Base-by-base conservation (phyloP, 768 basidiomycete genomes). In the Strobilomyces dryophilus region DNA sequence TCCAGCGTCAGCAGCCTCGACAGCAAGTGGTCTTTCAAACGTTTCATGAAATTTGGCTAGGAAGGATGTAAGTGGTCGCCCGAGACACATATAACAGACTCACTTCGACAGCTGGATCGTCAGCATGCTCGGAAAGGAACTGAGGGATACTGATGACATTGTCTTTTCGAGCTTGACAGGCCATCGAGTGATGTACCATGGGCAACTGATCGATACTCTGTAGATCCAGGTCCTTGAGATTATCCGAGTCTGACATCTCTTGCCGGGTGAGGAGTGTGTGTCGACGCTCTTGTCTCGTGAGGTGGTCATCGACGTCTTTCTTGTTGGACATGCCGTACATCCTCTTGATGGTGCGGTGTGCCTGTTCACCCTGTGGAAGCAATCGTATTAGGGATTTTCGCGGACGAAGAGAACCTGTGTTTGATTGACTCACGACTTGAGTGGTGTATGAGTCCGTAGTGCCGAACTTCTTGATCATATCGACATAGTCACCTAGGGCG, bases 241-340 rank as follows among this genome's bases (percentile, higher is more conserved):
- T 24, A 2, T 24, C 24, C 24, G 24, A 10, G 14, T 34, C 32
- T 5, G 32, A 9, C 14, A 34, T 9, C 32, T 9, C 45, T 26
- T 56, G 55, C 14, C 39, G 2, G 34, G 32, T 49, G n/a, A 56
- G 14, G n/a, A 49, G 39, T 2, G 55, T 54, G 20, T 11, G 2
- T 3, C 4, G 9, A 4, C 11, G 24, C 20, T 56, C 47, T 18
- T 47, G 35, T 12, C 26, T 47, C 5, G 26, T 11, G 5, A 47
- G 27, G 26, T 47, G 47, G 2, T 37, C n/a, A 0, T 42, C 12
- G 0, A 54, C 17, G 8, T 42, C 18, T 5, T 37, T 49, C 20
- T 21, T 40, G 39, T 40, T 40, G 10, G 39, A 40, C 9, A 20
- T 8, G 5, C 11, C 5, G 11, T 40, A 40, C 39, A 45, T 45